These are phyloP conservation scores for Cicer yamashitae DNA, from an alignment of 306 rosid species.

Conservation along the genomic window DNA sequence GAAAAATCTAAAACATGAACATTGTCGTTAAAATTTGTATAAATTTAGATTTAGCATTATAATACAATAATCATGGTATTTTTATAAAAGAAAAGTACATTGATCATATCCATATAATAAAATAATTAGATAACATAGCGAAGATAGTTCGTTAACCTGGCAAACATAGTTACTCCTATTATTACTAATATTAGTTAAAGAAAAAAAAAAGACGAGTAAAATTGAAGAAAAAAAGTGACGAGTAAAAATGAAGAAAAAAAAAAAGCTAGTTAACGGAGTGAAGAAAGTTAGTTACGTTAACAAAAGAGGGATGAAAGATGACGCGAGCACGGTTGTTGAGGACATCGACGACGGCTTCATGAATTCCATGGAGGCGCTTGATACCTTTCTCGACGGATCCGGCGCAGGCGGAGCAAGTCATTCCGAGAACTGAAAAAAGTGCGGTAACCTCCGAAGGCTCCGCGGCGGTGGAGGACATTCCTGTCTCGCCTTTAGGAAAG, in stretches of 20 bases:
- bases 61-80: too few species aligned
- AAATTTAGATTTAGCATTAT: too few species aligned
- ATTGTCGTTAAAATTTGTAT: too few species aligned
- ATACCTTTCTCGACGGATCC: slow-evolving; percentile 75
- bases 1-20: too few species aligned
- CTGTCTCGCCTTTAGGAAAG: slow-evolving; percentile 54
- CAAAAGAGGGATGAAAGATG: slow-evolving; percentile 59
- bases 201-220: background rate
- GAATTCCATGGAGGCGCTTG: slow-evolving; percentile 79
- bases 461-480: background rate
- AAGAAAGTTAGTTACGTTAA: slow-evolving; percentile 54
- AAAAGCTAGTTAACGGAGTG: background rate
- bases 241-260: background rate
- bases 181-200: too few species aligned
- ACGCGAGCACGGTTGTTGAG: slow-evolving; percentile 74
- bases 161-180: too few species aligned
- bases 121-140: too few species aligned
- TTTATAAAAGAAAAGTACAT: too few species aligned
- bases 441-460: slow-evolving; percentile 53
- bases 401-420: slow-evolving; percentile 83
- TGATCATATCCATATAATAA: too few species aligned
- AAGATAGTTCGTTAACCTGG: too few species aligned
- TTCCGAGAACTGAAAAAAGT: slow-evolving; percentile 67
- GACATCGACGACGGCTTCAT: slow-evolving; percentile 72
- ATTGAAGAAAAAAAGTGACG: too few species aligned